Evolutionary conservation across 2,329 filamentous ascomycete genomes (phyloP), one percentile per base, ranked within the genome.

Genomic region (Ophiostoma himal-ulmi): DNA sequence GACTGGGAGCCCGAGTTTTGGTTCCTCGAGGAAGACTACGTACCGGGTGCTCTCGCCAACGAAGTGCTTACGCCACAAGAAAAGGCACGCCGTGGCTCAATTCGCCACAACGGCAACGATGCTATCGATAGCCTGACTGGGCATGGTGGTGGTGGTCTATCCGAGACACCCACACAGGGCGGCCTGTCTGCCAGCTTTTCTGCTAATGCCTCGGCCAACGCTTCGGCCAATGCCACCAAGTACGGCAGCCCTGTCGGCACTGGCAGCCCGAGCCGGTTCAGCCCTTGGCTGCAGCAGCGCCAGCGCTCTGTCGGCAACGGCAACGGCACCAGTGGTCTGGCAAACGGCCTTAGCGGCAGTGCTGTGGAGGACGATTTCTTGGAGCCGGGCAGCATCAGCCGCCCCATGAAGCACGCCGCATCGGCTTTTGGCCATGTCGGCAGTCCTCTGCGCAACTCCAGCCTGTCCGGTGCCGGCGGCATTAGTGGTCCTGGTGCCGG

Each of bases 11-110:
- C 83, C 70, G 84, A 86, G 70, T 95, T 96, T 76, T 86, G 90
- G 39, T 94, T 95, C 75, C 76, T 83, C 75, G 92, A 96, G 78
- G 94, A 96, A 76, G 93, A 96, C 76, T 92, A 95, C 76, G 84
- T 98, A 11, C 95, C 94, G 0, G 91, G 86, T 72, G 85, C 88
- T 71, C 80, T 90, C 48, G 87, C 79, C 8, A 80, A 88, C 75
- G 88, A 90, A 72, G 81, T 91, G 17, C 79, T 91, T 74, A 91
- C 88, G 3, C 87, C 88, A 0, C 86, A 87, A 17, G 88, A 91
- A 76, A 89, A 90, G 77, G 88, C 87, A 13, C 82, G 88, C 13
- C 81, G 88, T 67, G 87, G 88, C 14, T 90, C 88, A 1, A 80
- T 85, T 72, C 82, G 84, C 68, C 83, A 81, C 69, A 77, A 74